Conservation (phyloP, 208 protist species). For the Leishmania lainsoni region DNA sequence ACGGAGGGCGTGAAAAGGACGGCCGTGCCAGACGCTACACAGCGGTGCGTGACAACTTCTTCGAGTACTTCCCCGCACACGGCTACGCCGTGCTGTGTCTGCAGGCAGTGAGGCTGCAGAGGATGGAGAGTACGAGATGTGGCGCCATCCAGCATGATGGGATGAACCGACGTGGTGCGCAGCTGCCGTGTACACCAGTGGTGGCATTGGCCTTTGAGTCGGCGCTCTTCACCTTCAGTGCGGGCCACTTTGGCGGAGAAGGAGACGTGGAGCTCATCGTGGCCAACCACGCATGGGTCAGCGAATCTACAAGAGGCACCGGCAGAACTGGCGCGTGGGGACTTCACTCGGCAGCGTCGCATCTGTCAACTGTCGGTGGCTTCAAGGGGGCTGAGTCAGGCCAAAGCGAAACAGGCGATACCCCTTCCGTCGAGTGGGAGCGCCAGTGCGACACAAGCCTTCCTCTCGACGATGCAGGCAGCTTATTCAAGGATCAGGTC, state of each 20-base stretch:
- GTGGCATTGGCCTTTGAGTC: conserved; percentile 30
- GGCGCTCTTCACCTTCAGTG: conserved; percentile 35
- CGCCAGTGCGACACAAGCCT: background rate
- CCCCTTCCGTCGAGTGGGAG: background rate
- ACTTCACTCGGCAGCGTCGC: background rate
- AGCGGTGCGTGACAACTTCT: conserved; percentile 24
- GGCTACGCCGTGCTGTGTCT: conserved; percentile 51
- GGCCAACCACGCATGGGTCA: conserved; percentile 10
- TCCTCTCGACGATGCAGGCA: background rate
- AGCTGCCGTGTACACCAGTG: conserved; percentile 20
- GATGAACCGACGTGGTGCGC: background rate
- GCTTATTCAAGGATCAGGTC: background rate
- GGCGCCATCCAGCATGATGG: conserved; percentile 7
- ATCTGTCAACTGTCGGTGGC: background rate
- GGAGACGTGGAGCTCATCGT: conserved; percentile 35
- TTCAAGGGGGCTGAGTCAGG: background rate
- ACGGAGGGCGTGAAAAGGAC: background rate
- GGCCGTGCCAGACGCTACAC: background rate
- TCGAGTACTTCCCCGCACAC: conserved; percentile 65
- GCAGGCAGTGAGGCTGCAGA: conserved; percentile 25
- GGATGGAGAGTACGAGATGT: conserved; percentile 1
- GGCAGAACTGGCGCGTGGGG: background rate
- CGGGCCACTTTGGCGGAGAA: conserved; percentile 37
- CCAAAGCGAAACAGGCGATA: background rate
- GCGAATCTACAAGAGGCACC: background rate